These are phyloP conservation scores for Kodamaea hsintzibuensis DNA, from an alignment of 805 yeast species.

Conservation along the genomic window DNA sequence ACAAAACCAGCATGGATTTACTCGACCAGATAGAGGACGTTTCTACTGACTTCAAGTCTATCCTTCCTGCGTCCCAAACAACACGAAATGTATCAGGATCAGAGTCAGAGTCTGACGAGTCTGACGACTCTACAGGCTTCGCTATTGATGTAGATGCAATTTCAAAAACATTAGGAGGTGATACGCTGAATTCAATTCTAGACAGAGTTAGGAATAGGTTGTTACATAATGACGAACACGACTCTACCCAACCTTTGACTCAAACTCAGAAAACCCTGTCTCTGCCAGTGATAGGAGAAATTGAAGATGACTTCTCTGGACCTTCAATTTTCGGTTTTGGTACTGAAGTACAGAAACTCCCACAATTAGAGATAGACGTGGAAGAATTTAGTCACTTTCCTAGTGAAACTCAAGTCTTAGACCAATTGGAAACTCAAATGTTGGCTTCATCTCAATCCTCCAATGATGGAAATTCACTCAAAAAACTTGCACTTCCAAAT, in stretches of 20 bases:
- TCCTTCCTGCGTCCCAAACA: not conserved
- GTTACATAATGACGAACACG: not conserved
- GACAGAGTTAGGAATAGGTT: conserved; percentile 9
- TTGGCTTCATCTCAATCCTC: not conserved
- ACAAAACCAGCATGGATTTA: conserved; percentile 13
- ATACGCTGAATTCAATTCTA: conserved; percentile 2
- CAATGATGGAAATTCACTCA: no score
- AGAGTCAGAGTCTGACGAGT: not conserved
- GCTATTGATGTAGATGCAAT: conserved; percentile 1
- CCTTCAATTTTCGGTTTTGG: conserved; percentile 10
- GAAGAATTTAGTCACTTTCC: conserved; percentile 13
- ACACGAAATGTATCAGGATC: not conserved
- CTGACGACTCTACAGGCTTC: not conserved
- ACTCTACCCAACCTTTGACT: not conserved
- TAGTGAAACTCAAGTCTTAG: not conserved
- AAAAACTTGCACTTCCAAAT: no score
- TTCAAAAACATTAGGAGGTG: not conserved
- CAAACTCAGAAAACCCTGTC: not conserved
- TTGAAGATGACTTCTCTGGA: conserved; percentile 6
- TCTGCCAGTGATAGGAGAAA: conserved; percentile 2
- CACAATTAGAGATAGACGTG: conserved; percentile 32
- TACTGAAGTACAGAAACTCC: conserved; percentile 23
- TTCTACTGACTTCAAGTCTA: conserved; percentile 2
- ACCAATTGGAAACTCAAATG: conserved; percentile 1
- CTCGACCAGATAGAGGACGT: conserved; percentile 13